A percentile compares a stretch with the other conserved stretches of the same genome.
phyloP scores from a whole-genome alignment of 768 basidiomycete species.

The Hygrophoropsis aurantiaca region DNA sequence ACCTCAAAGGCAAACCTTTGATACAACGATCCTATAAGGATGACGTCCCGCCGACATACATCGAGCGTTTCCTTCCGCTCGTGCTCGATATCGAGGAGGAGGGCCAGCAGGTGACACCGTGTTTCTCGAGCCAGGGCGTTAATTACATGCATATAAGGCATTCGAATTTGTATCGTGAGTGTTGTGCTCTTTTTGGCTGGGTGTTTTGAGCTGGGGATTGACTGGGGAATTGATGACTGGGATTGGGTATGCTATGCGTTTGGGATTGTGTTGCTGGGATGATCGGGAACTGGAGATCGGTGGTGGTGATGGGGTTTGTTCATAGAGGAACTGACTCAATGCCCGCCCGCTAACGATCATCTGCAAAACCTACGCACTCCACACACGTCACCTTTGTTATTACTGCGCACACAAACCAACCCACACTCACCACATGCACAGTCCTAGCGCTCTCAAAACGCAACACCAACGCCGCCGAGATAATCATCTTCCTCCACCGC shows the following conservation, averaged over 20 bases:
- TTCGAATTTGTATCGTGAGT: slow-evolving; percentile 93
- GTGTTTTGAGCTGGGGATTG: neutral
- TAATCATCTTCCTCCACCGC: slow-evolving; percentile 94
- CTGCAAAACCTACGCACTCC: too few species aligned
- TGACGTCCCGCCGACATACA: slow-evolving; percentile 85
- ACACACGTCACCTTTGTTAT: too few species aligned
- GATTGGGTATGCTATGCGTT: too few species aligned
- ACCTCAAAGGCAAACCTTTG: slow-evolving; percentile 97
- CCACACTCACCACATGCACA: slow-evolving; percentile 27
- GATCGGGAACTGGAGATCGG: too few species aligned
- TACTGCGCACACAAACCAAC: too few species aligned
- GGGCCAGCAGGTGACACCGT: slow-evolving; percentile 92
- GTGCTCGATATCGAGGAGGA: slow-evolving; percentile 97
- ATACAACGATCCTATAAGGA: slow-evolving; percentile 97
- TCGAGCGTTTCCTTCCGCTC: slow-evolving; percentile 92
- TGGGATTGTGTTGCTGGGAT: too few species aligned
- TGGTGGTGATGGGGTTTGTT: too few species aligned
- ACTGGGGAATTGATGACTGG: neutral
- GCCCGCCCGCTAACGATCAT: too few species aligned
- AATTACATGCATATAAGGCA: slow-evolving; percentile 99
- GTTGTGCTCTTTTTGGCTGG: neutral
- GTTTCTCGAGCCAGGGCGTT: slow-evolving; percentile 91
- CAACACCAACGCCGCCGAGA: slow-evolving; percentile 94
- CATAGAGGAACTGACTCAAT: too few species aligned
- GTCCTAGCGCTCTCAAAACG: slow-evolving; percentile 95